Conservation (phyloP, 139 green algal species). For the Marvania coccoides region DNA sequence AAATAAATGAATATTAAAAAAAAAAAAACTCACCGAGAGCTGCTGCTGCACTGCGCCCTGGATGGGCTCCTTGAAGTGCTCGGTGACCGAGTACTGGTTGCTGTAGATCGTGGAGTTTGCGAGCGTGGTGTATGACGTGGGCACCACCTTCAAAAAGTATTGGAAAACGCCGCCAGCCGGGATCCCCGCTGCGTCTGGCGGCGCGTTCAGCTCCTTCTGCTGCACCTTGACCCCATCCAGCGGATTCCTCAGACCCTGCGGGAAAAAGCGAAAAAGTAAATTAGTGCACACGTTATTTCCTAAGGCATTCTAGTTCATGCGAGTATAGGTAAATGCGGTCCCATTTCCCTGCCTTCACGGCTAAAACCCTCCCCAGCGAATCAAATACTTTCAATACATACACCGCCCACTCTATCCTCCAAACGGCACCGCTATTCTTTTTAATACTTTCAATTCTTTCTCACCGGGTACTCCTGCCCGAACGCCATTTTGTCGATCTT, state of each 20-base stretch:
- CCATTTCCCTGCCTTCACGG: too few relatives aligned
- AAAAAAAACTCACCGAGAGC: neutral
- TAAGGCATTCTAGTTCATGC: too few relatives aligned
- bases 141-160: conserved; percentile 98
- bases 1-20: neutral
- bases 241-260: conserved; percentile 69
- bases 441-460: too few relatives aligned
- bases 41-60: neutral
- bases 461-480: conserved; percentile 55
- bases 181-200: neutral
- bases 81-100: conserved; percentile 96
- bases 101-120: conserved; percentile 57
- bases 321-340: too few relatives aligned
- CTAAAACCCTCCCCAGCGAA: too few relatives aligned
- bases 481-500: conserved; percentile 73
- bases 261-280: too few relatives aligned
- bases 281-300: too few relatives aligned
- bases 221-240: conserved; percentile 52
- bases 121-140: conserved; percentile 74
- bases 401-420: too few relatives aligned
- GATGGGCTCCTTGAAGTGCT: conserved; percentile 74
- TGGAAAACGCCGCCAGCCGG: conserved; percentile 75
- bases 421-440: too few relatives aligned
- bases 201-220: neutral
- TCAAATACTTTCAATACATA: too few relatives aligned